Evolutionary conservation across 768 basidiomycete species (phyloP), one percentile per base, ranked within the genome.

Genomic region (Lanmaoa rubissima): DNA sequence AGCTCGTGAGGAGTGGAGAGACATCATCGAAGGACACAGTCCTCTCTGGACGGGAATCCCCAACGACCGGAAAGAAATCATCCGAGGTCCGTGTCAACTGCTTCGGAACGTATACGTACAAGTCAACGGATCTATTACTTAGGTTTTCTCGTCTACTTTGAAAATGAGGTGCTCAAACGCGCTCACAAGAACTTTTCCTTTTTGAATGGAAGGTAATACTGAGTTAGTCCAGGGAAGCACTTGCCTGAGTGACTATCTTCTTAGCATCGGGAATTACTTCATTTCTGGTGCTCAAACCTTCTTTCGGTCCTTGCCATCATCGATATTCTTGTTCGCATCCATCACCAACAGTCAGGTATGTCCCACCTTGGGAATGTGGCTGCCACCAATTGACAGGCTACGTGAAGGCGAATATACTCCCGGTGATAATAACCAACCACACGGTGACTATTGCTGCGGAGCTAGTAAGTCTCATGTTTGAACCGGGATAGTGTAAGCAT

Each of bases 141-240:
- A 93, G 94, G 94, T 0, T 96, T 98, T 69, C 79, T 98, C 19
- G 94, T 98, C 4, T 82, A 93, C 66, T 96, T 97, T 60, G 92
- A 98, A 70, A 86, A 83, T 58, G 90, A 96, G 62, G 78, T 94
- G 9, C 79, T 97, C 41, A 89, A 86, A 63, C 80, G 94, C 24
- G 92, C 95, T 2, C 93, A 96, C 66, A 97, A 97, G 75, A 90
- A 87, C 59, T 98, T 97, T 72, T 90, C 92, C 26, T 98, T 96
- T 74, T 77, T 89, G 50, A 95, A 95, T 65, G 94, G 94, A 66
- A 91, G 89, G 83, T 86, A 74, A 36, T 72, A 61, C 31, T 13
- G 17, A 43, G 17, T 19, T 28, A 34, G 36, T 41, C 17, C 39
- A 48, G 51, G 47, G 55, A 42, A 24, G 43, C 17, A 43, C 24